These are phyloP conservation scores for Dictyostelium firmibasis DNA, from an alignment of 78 protist genomes.

Conservation along the genomic window DNA sequence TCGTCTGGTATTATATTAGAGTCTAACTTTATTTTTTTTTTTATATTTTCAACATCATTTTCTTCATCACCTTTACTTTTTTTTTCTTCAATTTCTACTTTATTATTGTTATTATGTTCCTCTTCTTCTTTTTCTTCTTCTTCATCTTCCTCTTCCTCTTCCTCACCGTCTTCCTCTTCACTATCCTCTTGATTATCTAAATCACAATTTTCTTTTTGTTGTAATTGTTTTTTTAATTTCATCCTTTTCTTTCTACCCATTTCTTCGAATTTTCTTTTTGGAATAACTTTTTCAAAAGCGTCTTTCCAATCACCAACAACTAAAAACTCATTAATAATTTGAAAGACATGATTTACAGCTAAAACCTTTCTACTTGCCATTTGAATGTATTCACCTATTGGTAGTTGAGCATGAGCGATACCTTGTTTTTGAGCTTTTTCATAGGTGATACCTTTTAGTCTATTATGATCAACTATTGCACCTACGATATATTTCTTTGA, in stretches of 20 bases:
- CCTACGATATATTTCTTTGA: conserved; percentile 84
- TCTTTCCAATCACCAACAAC: conserved; percentile 69
- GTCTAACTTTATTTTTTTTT: neutral
- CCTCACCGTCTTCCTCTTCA: neutral
- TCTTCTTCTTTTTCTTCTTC: neutral
- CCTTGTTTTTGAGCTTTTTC: conserved; percentile 67
- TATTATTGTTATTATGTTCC: neutral
- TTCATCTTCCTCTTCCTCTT: conserved; percentile 11
- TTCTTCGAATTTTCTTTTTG: conserved; percentile 60
- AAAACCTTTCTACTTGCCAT: conserved; percentile 73
- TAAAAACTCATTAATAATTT: conserved; percentile 47
- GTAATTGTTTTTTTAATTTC: neutral
- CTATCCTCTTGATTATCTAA: neutral
- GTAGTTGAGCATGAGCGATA: conserved; percentile 76
- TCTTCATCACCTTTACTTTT: neutral
- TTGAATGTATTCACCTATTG: conserved; percentile 77
- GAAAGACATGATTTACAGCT: conserved; percentile 87
- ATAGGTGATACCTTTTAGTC: conserved; percentile 73
- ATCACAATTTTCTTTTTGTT: conserved; percentile 2
- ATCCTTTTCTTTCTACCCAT: neutral
- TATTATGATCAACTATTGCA: conserved; percentile 89
- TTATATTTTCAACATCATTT: neutral
- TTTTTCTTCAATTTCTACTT: neutral
- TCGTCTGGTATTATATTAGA: neutral
- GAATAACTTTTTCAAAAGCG: conserved; percentile 67